Evolutionary conservation across 805 yeast genomes (phyloP), one percentile per base, ranked within the genome.

Genomic region (Candida xyloterini): DNA sequence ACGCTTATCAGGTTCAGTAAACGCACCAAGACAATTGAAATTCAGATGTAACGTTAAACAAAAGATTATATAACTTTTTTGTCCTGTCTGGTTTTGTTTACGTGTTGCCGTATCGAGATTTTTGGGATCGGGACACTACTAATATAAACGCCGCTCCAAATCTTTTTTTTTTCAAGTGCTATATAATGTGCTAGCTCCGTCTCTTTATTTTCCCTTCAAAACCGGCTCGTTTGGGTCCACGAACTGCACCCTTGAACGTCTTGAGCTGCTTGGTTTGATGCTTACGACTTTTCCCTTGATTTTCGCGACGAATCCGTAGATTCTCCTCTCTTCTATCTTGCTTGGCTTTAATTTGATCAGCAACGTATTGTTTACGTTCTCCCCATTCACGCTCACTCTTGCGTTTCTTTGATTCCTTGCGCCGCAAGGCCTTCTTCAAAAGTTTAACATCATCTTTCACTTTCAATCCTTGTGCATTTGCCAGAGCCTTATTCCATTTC

Each of bases 311-410:
- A 33, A 86, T 79, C 59, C 82, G 80, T 60, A 93, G 71, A 59
- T 93, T 93, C 53, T 88, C 96, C 55, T 90, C 96, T 63, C 98
- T 79, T 71, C 93, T 84, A 68, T 88, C 86, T 47, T 76, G 79
- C 55, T 84, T 83, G 13, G 82, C 85, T 33, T 79, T 73, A 37
- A 84, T 81, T 27, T 82, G 80, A 51, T 81, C 85, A 43, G 78
- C 77, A 10, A 93, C 96, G 26, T 74, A 74, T 52, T 81, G 84
- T 59, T 85, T 82, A 50, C 99, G 78, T 36, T 91, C 97, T 49
- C 68, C 75, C 99, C 99, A 93, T 63, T 91, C 95, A 36, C 78
- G 68, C 55, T 88, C 95, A 42, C 95, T 83, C 68, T 81, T 86
- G 56, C 85, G 76, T 70, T 93, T 93, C 57, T 75, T 74, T 46